These are phyloP conservation scores for Tricholoma furcatifolium DNA, from an alignment of 768 basidiomycete genomes.

Conservation along the genomic window DNA sequence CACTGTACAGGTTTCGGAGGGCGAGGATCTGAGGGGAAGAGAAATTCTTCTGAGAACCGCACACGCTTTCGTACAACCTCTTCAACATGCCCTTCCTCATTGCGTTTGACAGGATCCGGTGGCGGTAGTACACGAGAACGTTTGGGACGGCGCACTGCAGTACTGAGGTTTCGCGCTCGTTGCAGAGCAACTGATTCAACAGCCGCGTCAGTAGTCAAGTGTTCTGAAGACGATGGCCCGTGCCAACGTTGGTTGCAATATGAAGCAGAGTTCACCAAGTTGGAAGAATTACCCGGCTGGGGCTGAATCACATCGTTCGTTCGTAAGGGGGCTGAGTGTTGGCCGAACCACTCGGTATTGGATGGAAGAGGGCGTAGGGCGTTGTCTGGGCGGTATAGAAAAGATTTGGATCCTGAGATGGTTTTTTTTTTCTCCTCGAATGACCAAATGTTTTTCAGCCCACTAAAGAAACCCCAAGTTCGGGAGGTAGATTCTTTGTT, in stretches of 20 bases:
- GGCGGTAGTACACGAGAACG: slow-evolving; percentile 7
- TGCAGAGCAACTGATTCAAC: too few relatives aligned
- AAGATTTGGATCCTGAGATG: not conserved
- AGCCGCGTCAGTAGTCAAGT: too few relatives aligned
- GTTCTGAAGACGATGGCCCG: too few relatives aligned
- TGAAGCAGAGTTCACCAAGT: not conserved
- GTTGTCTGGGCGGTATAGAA: not conserved
- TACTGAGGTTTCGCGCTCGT: not conserved
- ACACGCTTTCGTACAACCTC: slow-evolving; percentile 8
- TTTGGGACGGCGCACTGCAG: slow-evolving; percentile 7
- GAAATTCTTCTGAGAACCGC: slow-evolving; percentile 2
- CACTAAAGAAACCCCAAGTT: slow-evolving; percentile 1
- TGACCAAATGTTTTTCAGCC: not conserved
- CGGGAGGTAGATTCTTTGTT: not conserved
- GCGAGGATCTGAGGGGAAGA: not conserved
- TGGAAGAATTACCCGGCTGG: not conserved
- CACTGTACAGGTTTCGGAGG: not conserved
- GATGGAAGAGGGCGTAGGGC: not conserved
- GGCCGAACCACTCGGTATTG: not conserved
- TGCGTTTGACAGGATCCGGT: not conserved
- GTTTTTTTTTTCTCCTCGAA: not conserved
- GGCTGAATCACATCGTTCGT: not conserved
- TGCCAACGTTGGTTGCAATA: not conserved
- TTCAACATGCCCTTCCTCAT: not conserved
- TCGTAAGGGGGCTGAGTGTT: not conserved